Base-by-base conservation (phyloP, 2,329 filamentous ascomycete genomes). In the Beauveria brongniartii region DNA sequence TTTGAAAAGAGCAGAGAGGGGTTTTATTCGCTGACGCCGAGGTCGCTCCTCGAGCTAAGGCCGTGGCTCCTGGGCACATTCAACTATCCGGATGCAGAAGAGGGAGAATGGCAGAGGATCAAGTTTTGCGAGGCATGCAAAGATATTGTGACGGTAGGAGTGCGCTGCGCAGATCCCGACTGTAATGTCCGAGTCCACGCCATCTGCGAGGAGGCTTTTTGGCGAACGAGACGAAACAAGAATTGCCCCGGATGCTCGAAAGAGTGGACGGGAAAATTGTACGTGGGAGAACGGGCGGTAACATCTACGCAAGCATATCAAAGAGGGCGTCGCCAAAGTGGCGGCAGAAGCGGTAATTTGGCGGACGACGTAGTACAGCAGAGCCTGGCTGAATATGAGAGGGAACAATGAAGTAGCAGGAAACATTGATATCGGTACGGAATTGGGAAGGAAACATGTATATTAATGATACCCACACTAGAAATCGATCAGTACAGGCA, bases 81-180 rank as follows among this genome's bases (percentile, higher is more conserved):
- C 74, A 97, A 99, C 70, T 90, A 95, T 60, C 75, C 81, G 0
- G 82, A 84, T 10, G 78, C 80, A 1, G 84, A 84, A 10, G 75
- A 77, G 1, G 74, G 76, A n/a, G 84, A 84, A 40, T 85, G 82
- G 79, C 82, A 91, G 70, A 85, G 86, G 64, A 89, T 99, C 71
- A 96, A 94, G 75, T 85, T 87, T 64, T 99, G 94, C 71, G 84
- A 89, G 69, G 92, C 90, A 0, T 99, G 94, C 74, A 89, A 86
- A 72, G 92, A 96, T 65, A 88, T 97, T 64, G 84, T 97, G 46
- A 99, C 93, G 0, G 77, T 89, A 65, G 92, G 92, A 0, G 83
- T 92, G 78, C 82, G 92, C 59, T 96, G 92, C 73, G 73, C 80
- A 2, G 82, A 89, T 63, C 74, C 81, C 43, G 80, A 85, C 22